Base-by-base conservation (phyloP, 2,329 filamentous ascomycete genomes). In the Pseudogymnoascus sp. region DNA sequence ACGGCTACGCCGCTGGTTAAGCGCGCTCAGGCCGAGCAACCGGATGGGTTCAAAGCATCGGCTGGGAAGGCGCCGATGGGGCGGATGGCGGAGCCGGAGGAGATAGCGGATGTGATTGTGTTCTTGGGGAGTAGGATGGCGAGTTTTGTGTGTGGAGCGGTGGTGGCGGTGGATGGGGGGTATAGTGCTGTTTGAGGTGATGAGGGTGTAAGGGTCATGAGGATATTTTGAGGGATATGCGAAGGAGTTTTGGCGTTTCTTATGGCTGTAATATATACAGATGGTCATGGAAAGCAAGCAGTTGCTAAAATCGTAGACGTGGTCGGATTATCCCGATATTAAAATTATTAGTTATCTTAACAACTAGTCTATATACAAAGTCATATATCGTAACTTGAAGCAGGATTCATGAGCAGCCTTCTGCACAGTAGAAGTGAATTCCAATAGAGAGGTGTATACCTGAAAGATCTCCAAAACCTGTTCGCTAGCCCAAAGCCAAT, bases 91-190 rank as follows among this genome's bases (percentile, higher is more conserved):
- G 69, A 71, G 19, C 73, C 78, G 14, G 80, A 83, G 23, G 82
- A 85, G 70, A 77, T 85, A 65, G 80, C 79, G 0, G 81, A 85
- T 65, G 72, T 75, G 33, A 78, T 83, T 26, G 72, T 78, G 0
- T 81, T 82, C 63, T 67, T 85, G 63, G 79, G 78, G 16, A 82
- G 79, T 33, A 74, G 77, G 1, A 76, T 82, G 74, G 78, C 78
- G 62, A 83, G 80, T 62, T 84, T 77, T 67, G 79, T 84, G 71
- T 76, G 78, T 60, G 81, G 81, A 0, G 72, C 76, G 14, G 73
- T 73, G 4, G 65, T 83, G 58, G 71, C 82, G 1, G 77, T 77
- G 12, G 80, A 83, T 66, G 80, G 80, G 4, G 78, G 77, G 0
- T 77, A 74, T 43, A 74, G 72, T 59, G 61, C 60, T 11, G 62